Conservation (phyloP, 2,329 filamentous ascomycete species). For the Cordyceps tenuipes region DNA sequence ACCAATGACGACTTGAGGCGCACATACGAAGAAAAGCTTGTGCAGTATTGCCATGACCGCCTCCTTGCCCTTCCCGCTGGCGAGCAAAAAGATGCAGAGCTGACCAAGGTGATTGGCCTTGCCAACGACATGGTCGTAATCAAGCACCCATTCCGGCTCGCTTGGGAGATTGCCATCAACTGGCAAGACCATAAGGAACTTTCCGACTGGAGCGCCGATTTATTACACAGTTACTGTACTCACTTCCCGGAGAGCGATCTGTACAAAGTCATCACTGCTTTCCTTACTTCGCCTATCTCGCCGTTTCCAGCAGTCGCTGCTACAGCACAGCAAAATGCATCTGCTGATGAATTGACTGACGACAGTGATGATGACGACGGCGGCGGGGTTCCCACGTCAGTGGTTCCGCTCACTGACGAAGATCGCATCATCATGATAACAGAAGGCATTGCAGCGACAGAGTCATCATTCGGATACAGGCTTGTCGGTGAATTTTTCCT, state of each 20-base stretch:
- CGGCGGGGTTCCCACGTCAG: constrained; percentile 44
- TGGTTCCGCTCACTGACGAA: constrained; percentile 58
- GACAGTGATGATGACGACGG: constrained; percentile 54
- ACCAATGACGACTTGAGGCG: constrained; percentile 77
- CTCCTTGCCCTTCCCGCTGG: constrained; percentile 60
- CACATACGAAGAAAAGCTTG: constrained; percentile 80
- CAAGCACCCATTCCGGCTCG: constrained; percentile 78
- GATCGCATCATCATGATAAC: constrained; percentile 76
- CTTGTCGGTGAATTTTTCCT: constrained; percentile 79
- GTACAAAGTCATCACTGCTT: constrained; percentile 72
- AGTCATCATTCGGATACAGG: constrained; percentile 75
- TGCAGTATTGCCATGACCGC: constrained; percentile 72
- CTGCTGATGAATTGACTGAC: constrained; percentile 33
- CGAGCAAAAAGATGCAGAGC: constrained; percentile 58
- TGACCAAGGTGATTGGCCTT: constrained; percentile 63
- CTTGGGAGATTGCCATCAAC: constrained; percentile 86
- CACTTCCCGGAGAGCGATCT: constrained; percentile 82
- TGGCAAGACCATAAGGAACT: constrained; percentile 75
- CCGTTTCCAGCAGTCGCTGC: constrained; percentile 54
- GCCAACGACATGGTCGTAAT: constrained; percentile 94
- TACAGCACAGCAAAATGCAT: constrained; percentile 17
- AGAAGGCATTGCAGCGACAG: constrained; percentile 56
- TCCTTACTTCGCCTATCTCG: constrained; percentile 73
- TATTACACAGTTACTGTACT: constrained; percentile 71
- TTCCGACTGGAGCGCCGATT: constrained; percentile 64